Evolutionary conservation across 495 filamentous ascomycete genomes (phyloP).

Genomic region (Zalerion maritima): DNA sequence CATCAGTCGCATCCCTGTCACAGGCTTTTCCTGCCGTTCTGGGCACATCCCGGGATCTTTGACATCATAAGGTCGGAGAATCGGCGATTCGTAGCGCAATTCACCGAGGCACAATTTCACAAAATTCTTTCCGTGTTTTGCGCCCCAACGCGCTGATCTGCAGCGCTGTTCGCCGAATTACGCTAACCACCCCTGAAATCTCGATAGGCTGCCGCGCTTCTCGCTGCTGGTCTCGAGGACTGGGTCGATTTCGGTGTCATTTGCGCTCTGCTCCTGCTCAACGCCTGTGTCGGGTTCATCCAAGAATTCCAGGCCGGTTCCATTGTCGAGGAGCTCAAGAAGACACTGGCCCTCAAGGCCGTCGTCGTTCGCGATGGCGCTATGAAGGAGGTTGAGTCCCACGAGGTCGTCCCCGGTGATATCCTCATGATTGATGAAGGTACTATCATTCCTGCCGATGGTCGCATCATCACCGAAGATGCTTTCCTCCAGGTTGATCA

Average conservation of each 20-base stretch:
- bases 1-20: no score
- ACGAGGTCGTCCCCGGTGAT: slow-evolving; percentile 78
- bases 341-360: slow-evolving; percentile 76
- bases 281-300: slow-evolving; percentile 72
- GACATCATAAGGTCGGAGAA: no score
- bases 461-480: slow-evolving; percentile 63
- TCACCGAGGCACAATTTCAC: no score
- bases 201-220: slow-evolving; percentile 48
- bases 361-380: slow-evolving; percentile 65
- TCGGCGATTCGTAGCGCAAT: no score
- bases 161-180: slow-evolving; percentile 2
- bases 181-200: slow-evolving; percentile 8
- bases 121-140: slow-evolving; percentile 4
- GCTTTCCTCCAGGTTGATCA: slow-evolving; percentile 84
- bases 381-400: slow-evolving; percentile 56
- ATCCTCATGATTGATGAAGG: slow-evolving; percentile 82
- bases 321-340: slow-evolving; percentile 84
- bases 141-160: slow-evolving; percentile 1
- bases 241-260: slow-evolving; percentile 78
- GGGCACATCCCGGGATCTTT: no score
- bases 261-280: slow-evolving; percentile 57
- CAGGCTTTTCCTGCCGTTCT: no score
- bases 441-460: slow-evolving; percentile 82
- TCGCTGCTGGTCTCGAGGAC: slow-evolving; percentile 67
- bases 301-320: slow-evolving; percentile 86